Percentiles rank a stretch among this genome's conserved stretches.
phyloP scores from a whole-genome alignment of 139 green algal genomes.

The Micromonas commoda region DNA sequence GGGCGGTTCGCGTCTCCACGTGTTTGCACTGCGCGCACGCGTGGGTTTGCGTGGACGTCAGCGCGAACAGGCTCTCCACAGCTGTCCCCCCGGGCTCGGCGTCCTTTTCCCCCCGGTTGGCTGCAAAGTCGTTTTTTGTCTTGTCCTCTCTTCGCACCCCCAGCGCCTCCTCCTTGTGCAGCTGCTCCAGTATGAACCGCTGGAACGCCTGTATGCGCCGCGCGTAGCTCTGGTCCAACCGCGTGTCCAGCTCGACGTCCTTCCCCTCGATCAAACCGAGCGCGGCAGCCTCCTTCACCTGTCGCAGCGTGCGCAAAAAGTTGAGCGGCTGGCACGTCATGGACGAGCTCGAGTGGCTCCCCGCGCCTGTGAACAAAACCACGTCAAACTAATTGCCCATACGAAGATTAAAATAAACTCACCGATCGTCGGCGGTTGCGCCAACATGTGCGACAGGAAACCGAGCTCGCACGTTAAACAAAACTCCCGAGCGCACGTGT shows the following conservation, averaged over 20 bases:
- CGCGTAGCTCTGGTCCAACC: not conserved
- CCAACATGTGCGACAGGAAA: constrained; percentile 88
- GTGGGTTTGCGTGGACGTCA: not conserved
- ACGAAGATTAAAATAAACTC: too few species aligned
- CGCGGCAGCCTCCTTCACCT: constrained; percentile 68
- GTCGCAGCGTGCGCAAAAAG: constrained; percentile 73
- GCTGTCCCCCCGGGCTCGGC: not conserved
- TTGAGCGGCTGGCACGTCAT: constrained; percentile 66
- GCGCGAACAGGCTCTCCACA: not conserved
- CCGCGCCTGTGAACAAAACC: constrained; percentile 58
- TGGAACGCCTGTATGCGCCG: constrained; percentile 57
- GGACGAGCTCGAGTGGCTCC: too few species aligned
- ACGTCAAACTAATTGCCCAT: too few species aligned
- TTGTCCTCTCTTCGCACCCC: too few species aligned
- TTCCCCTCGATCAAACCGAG: constrained; percentile 72
- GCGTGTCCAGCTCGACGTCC: constrained; percentile 26
- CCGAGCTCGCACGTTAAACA: constrained; percentile 75
- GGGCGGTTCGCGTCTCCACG: not conserved
- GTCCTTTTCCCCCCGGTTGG: too few species aligned
- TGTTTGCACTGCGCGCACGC: constrained; percentile 4
- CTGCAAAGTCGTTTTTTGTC: too few species aligned
- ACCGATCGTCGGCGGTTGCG: too few species aligned
- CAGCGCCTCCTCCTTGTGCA: constrained; percentile 55
- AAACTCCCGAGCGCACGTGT: constrained; percentile 73
- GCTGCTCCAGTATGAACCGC: constrained; percentile 81